phyloP scores from a whole-genome alignment of 768 basidiomycete genomes.

The Ramaria sp. region DNA sequence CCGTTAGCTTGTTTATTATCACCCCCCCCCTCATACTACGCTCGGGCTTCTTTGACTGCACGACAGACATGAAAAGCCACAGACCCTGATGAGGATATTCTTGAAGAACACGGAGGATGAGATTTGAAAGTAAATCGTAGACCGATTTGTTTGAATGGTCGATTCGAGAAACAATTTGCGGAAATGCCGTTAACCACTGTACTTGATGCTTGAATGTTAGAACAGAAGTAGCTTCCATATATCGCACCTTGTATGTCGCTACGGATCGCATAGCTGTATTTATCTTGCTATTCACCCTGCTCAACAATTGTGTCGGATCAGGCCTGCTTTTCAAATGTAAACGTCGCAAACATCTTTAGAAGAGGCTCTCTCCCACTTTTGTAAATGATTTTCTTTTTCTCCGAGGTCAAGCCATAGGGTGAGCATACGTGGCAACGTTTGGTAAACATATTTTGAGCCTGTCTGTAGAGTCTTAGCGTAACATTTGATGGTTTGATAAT shows the following conservation, averaged over 20 bases:
- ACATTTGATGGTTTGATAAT: constrained; percentile 49
- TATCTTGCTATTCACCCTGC: constrained; percentile 48
- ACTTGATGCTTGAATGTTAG: background rate
- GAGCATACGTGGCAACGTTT: constrained; percentile 85
- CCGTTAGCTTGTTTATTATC: constrained; percentile 51
- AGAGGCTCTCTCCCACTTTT: background rate
- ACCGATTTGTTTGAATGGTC: constrained; percentile 60
- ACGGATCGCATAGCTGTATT: constrained; percentile 44
- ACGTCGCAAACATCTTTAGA: background rate
- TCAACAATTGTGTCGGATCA: constrained; percentile 27
- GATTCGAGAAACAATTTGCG: constrained; percentile 92
- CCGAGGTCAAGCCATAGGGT: constrained; percentile 92
- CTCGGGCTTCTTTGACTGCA: constrained; percentile 65
- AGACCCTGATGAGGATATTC: constrained; percentile 84
- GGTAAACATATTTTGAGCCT: constrained; percentile 95
- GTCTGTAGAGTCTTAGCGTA: constrained; percentile 61
- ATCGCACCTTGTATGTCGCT: constrained; percentile 71
- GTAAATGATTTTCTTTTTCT: constrained; percentile 32
- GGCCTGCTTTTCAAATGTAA: background rate
- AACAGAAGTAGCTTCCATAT: background rate
- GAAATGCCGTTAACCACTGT: constrained; percentile 94
- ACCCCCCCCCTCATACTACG: constrained; percentile 49
- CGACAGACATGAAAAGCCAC: constrained; percentile 86
- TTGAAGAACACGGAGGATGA: constrained; percentile 66
- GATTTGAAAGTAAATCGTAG: constrained; percentile 43